phyloP scores from a whole-genome alignment of 495 filamentous ascomycete species.

The Aspergillus hancockii region DNA sequence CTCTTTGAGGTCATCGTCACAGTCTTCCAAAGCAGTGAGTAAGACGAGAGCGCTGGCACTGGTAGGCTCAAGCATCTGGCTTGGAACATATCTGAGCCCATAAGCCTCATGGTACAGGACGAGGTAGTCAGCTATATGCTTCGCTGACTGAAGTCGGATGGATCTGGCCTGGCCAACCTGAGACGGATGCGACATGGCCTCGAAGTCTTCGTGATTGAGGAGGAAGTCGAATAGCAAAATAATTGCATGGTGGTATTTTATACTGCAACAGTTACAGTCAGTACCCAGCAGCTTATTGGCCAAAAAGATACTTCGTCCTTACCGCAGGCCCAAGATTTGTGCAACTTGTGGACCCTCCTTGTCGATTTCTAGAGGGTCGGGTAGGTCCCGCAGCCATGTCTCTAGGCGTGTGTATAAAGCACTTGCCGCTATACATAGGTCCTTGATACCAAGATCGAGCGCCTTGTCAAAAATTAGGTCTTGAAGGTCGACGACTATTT shows the following conservation, averaged over 20 bases:
- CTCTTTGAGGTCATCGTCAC: conserved; percentile 23
- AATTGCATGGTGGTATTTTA: conserved; percentile 31
- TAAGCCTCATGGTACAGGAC: conserved; percentile 32
- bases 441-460: conserved; percentile 16
- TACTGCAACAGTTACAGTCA: conserved; percentile 20
- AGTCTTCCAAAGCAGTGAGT: conserved; percentile 22
- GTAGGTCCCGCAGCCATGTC: conserved; percentile 29
- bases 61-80: conserved; percentile 34
- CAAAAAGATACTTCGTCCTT: conserved; percentile 17
- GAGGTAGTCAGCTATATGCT: conserved; percentile 35
- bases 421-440: conserved; percentile 25
- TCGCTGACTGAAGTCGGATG: conserved; percentile 26
- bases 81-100: conserved; percentile 36
- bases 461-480: conserved; percentile 30
- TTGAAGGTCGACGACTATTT: conserved; percentile 29
- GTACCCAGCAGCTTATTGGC: conserved; percentile 11
- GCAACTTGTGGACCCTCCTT: conserved; percentile 25
- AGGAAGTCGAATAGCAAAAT: conserved; percentile 29
- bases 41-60: conserved; percentile 30
- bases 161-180: conserved; percentile 20
- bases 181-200: conserved; percentile 4
- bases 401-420: conserved; percentile 27
- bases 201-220: conserved; percentile 21
- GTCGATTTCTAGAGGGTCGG: conserved; percentile 22
- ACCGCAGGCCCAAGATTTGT: conserved; percentile 42